A percentile compares a stretch with the other conserved stretches of the same genome.
Evolutionary conservation across 169 alveolate genomes (phyloP).

Genomic region (Eimeria tenella): DNA sequence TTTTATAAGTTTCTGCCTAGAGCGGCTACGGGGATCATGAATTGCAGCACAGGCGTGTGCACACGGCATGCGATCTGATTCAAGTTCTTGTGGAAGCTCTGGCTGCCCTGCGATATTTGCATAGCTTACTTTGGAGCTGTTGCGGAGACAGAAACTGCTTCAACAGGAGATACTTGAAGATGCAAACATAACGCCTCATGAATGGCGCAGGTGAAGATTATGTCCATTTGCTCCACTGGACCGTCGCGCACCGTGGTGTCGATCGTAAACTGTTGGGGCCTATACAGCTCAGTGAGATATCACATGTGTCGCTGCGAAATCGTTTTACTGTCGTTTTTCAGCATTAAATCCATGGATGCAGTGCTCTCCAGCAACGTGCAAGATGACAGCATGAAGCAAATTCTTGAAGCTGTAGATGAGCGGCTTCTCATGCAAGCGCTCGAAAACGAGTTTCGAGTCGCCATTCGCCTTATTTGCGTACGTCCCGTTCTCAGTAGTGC

Average conservation of each 20-base stretch:
- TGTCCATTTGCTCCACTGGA: too few species aligned
- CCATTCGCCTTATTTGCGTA: constrained; percentile 24
- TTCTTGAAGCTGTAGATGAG: constrained; percentile 53
- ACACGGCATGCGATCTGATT: too few species aligned
- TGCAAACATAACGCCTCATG: background rate
- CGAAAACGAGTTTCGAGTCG: constrained; percentile 17
- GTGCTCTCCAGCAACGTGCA: constrained; percentile 12
- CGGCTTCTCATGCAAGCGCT: constrained; percentile 23
- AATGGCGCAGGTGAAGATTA: background rate
- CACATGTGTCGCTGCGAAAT: background rate
- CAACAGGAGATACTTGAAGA: background rate
- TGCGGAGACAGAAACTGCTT: background rate
- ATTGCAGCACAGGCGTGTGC: too few species aligned
- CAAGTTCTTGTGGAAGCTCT: too few species aligned
- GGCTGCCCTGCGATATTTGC: background rate
- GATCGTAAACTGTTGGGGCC: too few species aligned
- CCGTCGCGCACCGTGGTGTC: too few species aligned
- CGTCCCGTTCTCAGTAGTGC: background rate
- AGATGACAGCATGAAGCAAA: constrained; percentile 6
- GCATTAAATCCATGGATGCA: background rate
- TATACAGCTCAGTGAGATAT: too few species aligned
- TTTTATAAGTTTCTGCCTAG: too few species aligned
- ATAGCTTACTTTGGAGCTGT: background rate
- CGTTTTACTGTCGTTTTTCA: background rate
- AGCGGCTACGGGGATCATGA: too few species aligned